Evolutionary conservation across 1,284 basidiomycete genomes (phyloP), one percentile per base, ranked within the genome.

Genomic region (Malassezia caprae): DNA sequence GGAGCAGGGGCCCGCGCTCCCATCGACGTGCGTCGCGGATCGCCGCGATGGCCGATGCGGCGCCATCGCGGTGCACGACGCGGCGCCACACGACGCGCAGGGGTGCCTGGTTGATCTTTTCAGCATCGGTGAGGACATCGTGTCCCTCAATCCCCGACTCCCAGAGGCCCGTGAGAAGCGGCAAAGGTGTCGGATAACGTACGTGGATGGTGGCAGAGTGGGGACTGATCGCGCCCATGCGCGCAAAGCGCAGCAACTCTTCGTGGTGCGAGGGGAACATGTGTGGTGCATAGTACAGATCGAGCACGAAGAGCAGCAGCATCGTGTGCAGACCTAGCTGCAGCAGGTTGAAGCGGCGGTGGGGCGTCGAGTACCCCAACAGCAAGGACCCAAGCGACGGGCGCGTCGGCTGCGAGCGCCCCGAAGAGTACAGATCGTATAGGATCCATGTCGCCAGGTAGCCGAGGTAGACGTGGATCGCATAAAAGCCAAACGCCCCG

Each of bases 241-340:
- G 65, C n/a, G 66, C 64, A 45, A 74, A 72, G 5, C 59, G 41
- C 13, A 74, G 63, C 44, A 64, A 63, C 58, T 67, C 63, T 24
- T 68, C 69, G 58, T 59, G 65, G 58, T 70, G 65, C 6, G 72
- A 73, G 4, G 72, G 70, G 47, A 70, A 74, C 37, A 72, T 54
- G 55, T 69, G 68, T 12, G 72, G 72, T 28, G 65, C 67, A 31
- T 63, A 50, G 56, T 68, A 66, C 47, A 62, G 59, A 60, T 74
- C 72, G 40, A 73, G 54, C 48, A 69, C 68, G 35, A 71, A 43
- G 27, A 61, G 55, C 17, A 73, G 56, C 24, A 64, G 51, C 13
- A 72, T 56, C 4, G 65, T 64, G 51, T 74, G 70, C 5, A 60
- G 51, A 10, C 52, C 39, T 8, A 72, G 49, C 39, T 58, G 24